phyloP scores from a whole-genome alignment of 805 yeast genomes.

The Cyberlindnera mrakii region DNA sequence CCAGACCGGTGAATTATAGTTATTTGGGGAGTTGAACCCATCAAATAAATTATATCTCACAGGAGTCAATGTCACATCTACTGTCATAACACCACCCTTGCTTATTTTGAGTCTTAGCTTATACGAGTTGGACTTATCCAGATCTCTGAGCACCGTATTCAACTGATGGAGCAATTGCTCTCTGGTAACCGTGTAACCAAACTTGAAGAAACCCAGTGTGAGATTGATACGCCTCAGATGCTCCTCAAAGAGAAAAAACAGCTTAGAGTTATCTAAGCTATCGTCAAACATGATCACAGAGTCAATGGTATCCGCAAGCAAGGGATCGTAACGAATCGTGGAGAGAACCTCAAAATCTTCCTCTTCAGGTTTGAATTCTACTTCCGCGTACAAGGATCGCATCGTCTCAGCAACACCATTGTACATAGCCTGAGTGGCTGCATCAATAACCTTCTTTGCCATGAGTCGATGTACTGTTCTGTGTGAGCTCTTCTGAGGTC shows the following conservation, averaged over 20 bases:
- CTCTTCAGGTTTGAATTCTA: constrained; percentile 9
- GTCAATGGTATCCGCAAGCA: constrained; percentile 25
- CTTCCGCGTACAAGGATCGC: constrained; percentile 3
- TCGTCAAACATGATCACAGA: constrained; percentile 9
- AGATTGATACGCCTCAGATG: constrained; percentile 58
- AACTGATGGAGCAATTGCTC: constrained; percentile 37
- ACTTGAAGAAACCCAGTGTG: constrained; percentile 48
- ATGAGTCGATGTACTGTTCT: background rate
- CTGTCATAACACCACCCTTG: constrained; percentile 29
- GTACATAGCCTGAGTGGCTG: constrained; percentile 5
- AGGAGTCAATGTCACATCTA: constrained; percentile 30
- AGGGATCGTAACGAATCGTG: constrained; percentile 74
- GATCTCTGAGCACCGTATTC: constrained; percentile 27
- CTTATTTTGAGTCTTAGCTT: constrained; percentile 43
- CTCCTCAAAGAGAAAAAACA: constrained; percentile 56
- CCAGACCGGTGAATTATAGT: constrained; percentile 36
- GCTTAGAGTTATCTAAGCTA: constrained; percentile 9
- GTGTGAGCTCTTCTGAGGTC: background rate
- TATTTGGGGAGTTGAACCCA: constrained; percentile 22
- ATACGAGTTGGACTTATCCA: constrained; percentile 31
- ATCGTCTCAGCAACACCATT: constrained; percentile 2
- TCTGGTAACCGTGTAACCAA: constrained; percentile 38
- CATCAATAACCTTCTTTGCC: constrained; percentile 2
- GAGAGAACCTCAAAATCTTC: constrained; percentile 52
- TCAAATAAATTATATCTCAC: constrained; percentile 26